Conservation (phyloP, 345 rosid species). For the Hypericum androsaemum region DNA sequence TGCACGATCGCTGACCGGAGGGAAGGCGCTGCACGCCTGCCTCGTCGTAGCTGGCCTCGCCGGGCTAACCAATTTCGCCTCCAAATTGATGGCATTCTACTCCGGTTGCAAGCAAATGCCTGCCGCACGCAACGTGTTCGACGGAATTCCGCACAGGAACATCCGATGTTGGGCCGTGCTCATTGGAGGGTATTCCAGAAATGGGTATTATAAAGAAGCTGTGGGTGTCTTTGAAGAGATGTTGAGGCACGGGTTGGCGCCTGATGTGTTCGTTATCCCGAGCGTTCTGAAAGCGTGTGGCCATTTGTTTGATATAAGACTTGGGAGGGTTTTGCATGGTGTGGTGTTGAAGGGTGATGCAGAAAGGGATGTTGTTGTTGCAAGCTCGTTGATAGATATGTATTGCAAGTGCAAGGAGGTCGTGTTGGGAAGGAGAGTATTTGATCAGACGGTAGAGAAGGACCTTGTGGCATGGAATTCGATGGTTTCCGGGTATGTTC, state of each 20-base stretch:
- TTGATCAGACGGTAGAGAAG: constrained; percentile 37
- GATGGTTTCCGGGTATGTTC: constrained; percentile 63
- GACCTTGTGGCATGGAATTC: constrained; percentile 66
- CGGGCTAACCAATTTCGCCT: constrained; percentile 26
- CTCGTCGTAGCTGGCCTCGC: constrained; percentile 36
- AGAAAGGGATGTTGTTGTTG: constrained; percentile 45
- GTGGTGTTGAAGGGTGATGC: constrained; percentile 35
- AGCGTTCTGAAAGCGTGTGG: constrained; percentile 67
- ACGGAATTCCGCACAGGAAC: constrained; percentile 44
- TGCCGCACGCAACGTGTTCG: constrained; percentile 59
- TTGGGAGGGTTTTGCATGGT: constrained; percentile 51
- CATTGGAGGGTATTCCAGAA: constrained; percentile 46
- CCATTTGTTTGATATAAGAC: constrained; percentile 31
- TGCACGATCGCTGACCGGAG: constrained; percentile 27
- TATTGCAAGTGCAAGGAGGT: constrained; percentile 53
- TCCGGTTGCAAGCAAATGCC: constrained; percentile 25
- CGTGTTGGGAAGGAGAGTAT: constrained; percentile 35
- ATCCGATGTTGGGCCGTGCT: constrained; percentile 40
- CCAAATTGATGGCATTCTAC: constrained; percentile 48
- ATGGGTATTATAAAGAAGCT: constrained; percentile 47
- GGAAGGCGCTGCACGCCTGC: constrained; percentile 47
- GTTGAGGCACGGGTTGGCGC: constrained; percentile 32
- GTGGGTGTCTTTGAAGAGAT: constrained; percentile 37
- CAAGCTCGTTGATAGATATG: constrained; percentile 66
- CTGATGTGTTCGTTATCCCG: constrained; percentile 53